Evolutionary conservation across 2,329 filamentous ascomycete genomes (phyloP).

Genomic region (Cordyceps militaris): DNA sequence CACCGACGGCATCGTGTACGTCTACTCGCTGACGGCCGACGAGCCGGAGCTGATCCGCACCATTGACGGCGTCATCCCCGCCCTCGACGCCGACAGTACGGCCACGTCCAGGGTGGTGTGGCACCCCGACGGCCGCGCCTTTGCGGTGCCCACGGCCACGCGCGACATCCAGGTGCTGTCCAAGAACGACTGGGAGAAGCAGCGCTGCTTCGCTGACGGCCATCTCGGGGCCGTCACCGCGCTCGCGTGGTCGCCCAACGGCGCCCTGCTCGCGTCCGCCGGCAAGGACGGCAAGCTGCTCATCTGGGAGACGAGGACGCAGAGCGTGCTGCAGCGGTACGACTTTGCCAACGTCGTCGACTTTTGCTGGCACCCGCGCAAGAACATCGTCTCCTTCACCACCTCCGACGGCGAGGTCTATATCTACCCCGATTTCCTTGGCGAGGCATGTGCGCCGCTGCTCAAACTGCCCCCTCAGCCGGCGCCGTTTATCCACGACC

Average conservation of each 20-base stretch:
- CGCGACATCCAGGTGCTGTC: conserved; percentile 82
- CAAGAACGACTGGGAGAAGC: conserved; percentile 82
- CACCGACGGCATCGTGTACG: conserved; percentile 80
- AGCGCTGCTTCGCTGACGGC: conserved; percentile 69
- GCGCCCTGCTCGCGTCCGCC: conserved; percentile 71
- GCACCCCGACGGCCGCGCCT: conserved; percentile 92
- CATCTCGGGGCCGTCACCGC: conserved; percentile 83
- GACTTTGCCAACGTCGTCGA: conserved; percentile 81
- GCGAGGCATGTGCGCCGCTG: conserved; percentile 48
- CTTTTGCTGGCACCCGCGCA: conserved; percentile 81
- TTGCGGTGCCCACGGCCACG: conserved; percentile 76
- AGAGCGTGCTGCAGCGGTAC: conserved; percentile 69
- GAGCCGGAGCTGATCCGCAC: conserved; percentile 76
- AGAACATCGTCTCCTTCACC: conserved; percentile 86
- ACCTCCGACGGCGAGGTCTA: conserved; percentile 90
- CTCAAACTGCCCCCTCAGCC: conserved; percentile 58
- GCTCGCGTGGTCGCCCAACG: conserved; percentile 89
- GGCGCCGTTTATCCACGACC: conserved; percentile 80
- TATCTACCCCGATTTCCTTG: conserved; percentile 69
- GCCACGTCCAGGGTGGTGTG: conserved; percentile 69
- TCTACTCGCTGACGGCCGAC: conserved; percentile 76
- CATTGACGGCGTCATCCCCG: conserved; percentile 78
- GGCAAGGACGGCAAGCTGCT: conserved; percentile 62
- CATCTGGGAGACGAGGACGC: conserved; percentile 86
- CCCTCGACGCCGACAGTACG: conserved; percentile 66